Evolutionary conservation across 768 basidiomycete species (phyloP).

Genomic region (Pleurotus pulmonarius): DNA sequence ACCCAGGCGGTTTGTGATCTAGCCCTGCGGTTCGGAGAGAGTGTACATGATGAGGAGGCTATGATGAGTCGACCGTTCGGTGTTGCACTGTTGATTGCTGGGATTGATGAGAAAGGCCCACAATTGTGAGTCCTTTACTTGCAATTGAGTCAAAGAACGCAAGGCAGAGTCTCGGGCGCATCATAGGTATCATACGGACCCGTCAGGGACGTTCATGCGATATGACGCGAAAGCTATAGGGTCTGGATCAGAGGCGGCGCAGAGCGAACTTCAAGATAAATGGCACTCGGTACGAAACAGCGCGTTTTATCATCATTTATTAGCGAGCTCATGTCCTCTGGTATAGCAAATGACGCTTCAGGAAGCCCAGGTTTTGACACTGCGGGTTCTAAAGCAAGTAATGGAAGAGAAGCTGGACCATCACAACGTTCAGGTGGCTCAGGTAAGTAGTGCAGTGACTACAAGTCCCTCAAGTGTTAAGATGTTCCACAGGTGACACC

Average conservation of each 20-base stretch:
- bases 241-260: conserved; percentile 95
- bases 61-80: conserved; percentile 99
- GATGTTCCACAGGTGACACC: conserved; percentile 62
- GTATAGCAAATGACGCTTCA: conserved; percentile 85
- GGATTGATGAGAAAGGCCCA: conserved; percentile 92
- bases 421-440: conserved; percentile 96
- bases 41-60: conserved; percentile 97
- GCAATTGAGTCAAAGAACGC: not conserved
- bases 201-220: conserved; percentile 94
- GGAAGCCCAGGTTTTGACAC: conserved; percentile 83
- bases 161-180: not conserved
- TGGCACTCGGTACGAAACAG: conserved; percentile 76
- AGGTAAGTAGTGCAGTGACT: conserved; percentile 44
- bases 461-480: not conserved
- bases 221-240: conserved; percentile 99
- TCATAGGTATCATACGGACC: conserved; percentile 92
- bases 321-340: conserved; percentile 5
- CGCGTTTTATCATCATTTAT: not conserved
- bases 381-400: conserved; percentile 94
- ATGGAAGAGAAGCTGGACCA: conserved; percentile 99
- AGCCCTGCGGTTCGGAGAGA: conserved; percentile 96
- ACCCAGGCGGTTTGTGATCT: conserved; percentile 98
- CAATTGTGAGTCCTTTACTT: conserved; percentile 69
- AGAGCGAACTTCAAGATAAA: conserved; percentile 94
- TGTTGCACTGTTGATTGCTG: conserved; percentile 96